These are phyloP conservation scores for Pseudomonodictys pantanalensis DNA, from an alignment of 495 filamentous ascomycete species.

Conservation along the genomic window DNA sequence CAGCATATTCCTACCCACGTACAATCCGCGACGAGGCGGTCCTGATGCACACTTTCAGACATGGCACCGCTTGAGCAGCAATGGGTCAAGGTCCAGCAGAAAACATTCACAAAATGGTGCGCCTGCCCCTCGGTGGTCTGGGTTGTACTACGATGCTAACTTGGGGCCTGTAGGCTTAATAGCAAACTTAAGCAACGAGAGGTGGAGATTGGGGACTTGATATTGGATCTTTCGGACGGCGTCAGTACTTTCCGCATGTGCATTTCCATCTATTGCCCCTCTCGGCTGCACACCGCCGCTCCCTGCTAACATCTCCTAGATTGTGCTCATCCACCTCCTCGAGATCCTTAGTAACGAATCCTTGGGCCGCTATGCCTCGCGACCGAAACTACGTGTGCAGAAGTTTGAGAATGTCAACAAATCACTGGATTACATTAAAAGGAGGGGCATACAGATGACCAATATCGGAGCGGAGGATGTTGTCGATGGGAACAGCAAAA, in stretches of 20 bases:
- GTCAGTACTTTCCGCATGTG: slow-evolving; percentile 60
- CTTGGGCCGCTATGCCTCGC: slow-evolving; percentile 91
- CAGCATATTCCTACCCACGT: slow-evolving; percentile 12
- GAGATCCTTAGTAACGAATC: slow-evolving; percentile 92
- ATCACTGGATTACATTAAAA: slow-evolving; percentile 87
- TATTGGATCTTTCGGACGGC: slow-evolving; percentile 86
- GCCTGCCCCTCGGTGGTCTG: slow-evolving; percentile 26
- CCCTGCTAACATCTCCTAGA: slow-evolving; percentile 49
- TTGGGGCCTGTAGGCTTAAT: slow-evolving; percentile 67
- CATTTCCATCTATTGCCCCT: not conserved
- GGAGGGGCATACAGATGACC: slow-evolving; percentile 88
- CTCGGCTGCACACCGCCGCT: not conserved
- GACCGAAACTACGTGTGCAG: slow-evolving; percentile 93
- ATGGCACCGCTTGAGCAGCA: slow-evolving; percentile 74
- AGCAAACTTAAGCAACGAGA: slow-evolving; percentile 79
- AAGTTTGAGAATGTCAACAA: slow-evolving; percentile 98
- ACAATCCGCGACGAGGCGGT: not conserved
- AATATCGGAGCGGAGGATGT: slow-evolving; percentile 99
- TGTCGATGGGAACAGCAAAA: slow-evolving; percentile 95
- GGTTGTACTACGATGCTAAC: slow-evolving; percentile 22
- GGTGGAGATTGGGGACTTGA: slow-evolving; percentile 75
- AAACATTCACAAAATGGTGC: slow-evolving; percentile 99
- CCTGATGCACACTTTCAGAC: slow-evolving; percentile 20
- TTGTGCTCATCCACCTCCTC: slow-evolving; percentile 91
- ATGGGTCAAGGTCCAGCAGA: slow-evolving; percentile 96